phyloP scores from a whole-genome alignment of 1,284 basidiomycete species.

The Kalmanozyma brasiliensis region DNA sequence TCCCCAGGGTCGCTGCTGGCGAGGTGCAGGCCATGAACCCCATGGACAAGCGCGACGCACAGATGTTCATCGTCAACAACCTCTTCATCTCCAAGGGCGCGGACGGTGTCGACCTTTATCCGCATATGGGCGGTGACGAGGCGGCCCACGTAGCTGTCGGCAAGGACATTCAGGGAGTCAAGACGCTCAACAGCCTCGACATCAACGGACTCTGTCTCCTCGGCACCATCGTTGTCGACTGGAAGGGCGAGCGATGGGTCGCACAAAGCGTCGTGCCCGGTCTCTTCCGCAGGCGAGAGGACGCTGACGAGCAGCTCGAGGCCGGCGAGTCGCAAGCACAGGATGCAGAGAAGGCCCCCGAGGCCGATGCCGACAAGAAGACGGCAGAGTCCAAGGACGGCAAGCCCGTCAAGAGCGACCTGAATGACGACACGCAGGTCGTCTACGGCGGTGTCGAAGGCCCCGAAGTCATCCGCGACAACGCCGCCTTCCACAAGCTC shows the following conservation, averaged over 20 bases:
- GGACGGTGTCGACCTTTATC: conserved; percentile 72
- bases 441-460: conserved; percentile 73
- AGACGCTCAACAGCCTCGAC: conserved; percentile 72
- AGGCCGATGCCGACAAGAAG: conserved; percentile 34
- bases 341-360: conserved; percentile 20
- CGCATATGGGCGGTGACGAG: conserved; percentile 73
- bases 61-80: conserved; percentile 74
- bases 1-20: conserved; percentile 71
- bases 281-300: conserved; percentile 70
- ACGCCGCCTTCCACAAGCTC: conserved; percentile 71
- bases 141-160: conserved; percentile 72
- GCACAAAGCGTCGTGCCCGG: conserved; percentile 73
- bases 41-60: conserved; percentile 71
- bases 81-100: conserved; percentile 73
- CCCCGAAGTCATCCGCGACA: conserved; percentile 68
- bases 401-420: conserved; percentile 72
- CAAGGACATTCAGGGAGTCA: conserved; percentile 73
- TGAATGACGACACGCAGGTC: conserved; percentile 68
- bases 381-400: conserved; percentile 80
- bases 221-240: conserved; percentile 72
- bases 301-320: conserved; percentile 43
- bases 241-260: conserved; percentile 73
- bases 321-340: conserved; percentile 23
- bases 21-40: conserved; percentile 73
- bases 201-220: conserved; percentile 68